Conservation (phyloP, 2,329 filamentous ascomycete genomes). For the Fonsecaea pedrosoi region DNA sequence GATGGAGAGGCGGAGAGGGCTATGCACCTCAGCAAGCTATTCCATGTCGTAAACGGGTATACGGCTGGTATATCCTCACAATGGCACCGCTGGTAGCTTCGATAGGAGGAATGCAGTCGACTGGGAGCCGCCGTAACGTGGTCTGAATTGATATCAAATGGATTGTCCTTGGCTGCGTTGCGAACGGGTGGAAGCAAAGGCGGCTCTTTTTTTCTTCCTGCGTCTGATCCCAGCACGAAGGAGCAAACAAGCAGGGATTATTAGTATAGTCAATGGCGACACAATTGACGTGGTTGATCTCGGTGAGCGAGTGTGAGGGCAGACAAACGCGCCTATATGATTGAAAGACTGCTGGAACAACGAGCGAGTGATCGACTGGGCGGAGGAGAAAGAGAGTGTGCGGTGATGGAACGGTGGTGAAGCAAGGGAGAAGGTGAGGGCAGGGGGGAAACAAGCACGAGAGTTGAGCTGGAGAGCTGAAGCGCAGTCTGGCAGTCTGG, state of each 20-base stretch:
- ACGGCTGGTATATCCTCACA: slow-evolving; percentile 5
- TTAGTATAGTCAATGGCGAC: neutral
- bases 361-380: slow-evolving; percentile 16
- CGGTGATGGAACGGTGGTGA: slow-evolving; percentile 19
- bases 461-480: slow-evolving; percentile 8
- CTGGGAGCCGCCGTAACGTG: slow-evolving; percentile 11
- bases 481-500: neutral
- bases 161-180: slow-evolving; percentile 19
- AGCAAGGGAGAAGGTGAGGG: slow-evolving; percentile 21
- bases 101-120: neutral
- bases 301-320: slow-evolving; percentile 10
- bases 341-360: slow-evolving; percentile 11
- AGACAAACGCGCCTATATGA: slow-evolving; percentile 19
- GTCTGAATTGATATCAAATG: slow-evolving; percentile 9
- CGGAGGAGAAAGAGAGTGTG: slow-evolving; percentile 17
- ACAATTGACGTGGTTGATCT: slow-evolving; percentile 4
- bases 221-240: slow-evolving; percentile 6
- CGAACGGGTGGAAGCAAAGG: slow-evolving; percentile 11
- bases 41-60: slow-evolving; percentile 14
- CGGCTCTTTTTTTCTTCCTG: slow-evolving; percentile 13
- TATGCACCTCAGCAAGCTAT: slow-evolving; percentile 22
- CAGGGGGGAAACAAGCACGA: slow-evolving; percentile 6
- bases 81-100: slow-evolving; percentile 9
- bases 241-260: slow-evolving; percentile 15
- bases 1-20: slow-evolving; percentile 7